phyloP scores from a whole-genome alignment of 2,329 filamentous ascomycete species.

The Gnomoniopsis sp. region DNA sequence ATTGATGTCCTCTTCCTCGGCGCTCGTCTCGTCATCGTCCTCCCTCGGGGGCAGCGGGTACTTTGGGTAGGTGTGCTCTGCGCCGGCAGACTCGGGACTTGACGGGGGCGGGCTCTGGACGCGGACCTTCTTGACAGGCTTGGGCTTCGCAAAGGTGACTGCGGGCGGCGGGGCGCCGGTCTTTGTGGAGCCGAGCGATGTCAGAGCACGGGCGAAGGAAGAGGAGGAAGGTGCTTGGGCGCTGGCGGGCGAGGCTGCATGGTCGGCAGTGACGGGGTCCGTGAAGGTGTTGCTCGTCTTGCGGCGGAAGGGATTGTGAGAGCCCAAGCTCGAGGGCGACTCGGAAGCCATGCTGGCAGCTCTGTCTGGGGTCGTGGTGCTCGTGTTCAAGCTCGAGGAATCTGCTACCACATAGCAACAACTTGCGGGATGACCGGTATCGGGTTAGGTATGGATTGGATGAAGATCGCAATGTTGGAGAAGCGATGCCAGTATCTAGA shows the following conservation, averaged over 20 bases:
- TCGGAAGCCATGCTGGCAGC: slow-evolving; percentile 31
- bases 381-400: not conserved
- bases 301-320: slow-evolving; percentile 53
- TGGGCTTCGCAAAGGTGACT: slow-evolving; percentile 40
- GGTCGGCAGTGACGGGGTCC: not conserved
- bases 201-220: slow-evolving; percentile 17
- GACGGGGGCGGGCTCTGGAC: slow-evolving; percentile 62
- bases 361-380: not conserved
- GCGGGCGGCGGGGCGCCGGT: slow-evolving; percentile 30
- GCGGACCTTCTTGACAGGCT: slow-evolving; percentile 64
- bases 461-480: not conserved
- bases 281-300: slow-evolving; percentile 26
- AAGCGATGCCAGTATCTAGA: not conserved
- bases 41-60: slow-evolving; percentile 28
- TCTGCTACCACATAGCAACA: not conserved
- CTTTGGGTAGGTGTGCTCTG: slow-evolving; percentile 26
- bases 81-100: slow-evolving; percentile 49
- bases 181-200: slow-evolving; percentile 19
- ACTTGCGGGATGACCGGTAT: too few species aligned
- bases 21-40: slow-evolving; percentile 28
- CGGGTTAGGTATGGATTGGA: not conserved
- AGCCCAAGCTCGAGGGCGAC: slow-evolving; percentile 28
- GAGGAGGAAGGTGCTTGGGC: slow-evolving; percentile 16
- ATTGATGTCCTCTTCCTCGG: slow-evolving; percentile 21
- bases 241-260: slow-evolving; percentile 17